A percentile compares a stretch with the other conserved stretches of the same genome.
These are phyloP conservation scores for Ustilago loliicola DNA, from an alignment of 1,284 basidiomycete species.

Conservation along the genomic window DNA sequence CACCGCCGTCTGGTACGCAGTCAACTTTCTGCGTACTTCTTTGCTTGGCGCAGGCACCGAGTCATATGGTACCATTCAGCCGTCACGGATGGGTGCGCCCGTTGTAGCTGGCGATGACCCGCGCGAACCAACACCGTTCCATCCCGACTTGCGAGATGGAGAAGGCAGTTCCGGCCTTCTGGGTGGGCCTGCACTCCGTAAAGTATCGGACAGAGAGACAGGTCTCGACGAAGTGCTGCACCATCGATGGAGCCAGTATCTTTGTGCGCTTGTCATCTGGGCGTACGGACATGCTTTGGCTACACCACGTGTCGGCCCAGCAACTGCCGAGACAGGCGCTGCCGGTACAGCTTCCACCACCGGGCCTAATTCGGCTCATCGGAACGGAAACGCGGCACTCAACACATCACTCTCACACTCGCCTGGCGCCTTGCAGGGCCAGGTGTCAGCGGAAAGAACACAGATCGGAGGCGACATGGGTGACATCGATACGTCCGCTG, in stretches of 20 bases:
- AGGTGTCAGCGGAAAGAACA: slow-evolving; percentile 31
- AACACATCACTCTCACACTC: slow-evolving; percentile 18
- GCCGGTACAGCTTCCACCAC: slow-evolving; percentile 14
- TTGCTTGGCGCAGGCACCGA: slow-evolving; percentile 41
- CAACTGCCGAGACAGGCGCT: slow-evolving; percentile 9
- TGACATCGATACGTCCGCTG: slow-evolving; percentile 2
- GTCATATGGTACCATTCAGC: slow-evolving; percentile 44
- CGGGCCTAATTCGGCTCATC: slow-evolving; percentile 24
- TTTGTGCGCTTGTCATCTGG: slow-evolving; percentile 58
- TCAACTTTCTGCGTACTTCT: slow-evolving; percentile 51
- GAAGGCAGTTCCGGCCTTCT: slow-evolving; percentile 11
- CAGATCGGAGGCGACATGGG: slow-evolving; percentile 22
- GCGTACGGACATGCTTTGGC: slow-evolving; percentile 56
- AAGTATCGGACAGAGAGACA: slow-evolving; percentile 29
- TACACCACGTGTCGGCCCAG: slow-evolving; percentile 23
- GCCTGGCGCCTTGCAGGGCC: slow-evolving; percentile 31
- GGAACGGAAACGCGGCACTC: slow-evolving; percentile 8
- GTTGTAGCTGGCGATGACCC: slow-evolving; percentile 18
- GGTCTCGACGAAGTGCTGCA: slow-evolving; percentile 57
- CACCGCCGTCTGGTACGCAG: slow-evolving; percentile 54
- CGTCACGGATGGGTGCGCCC: slow-evolving; percentile 18
- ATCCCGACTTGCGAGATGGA: slow-evolving; percentile 23
- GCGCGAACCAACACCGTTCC: slow-evolving; percentile 3
- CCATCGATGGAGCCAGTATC: slow-evolving; percentile 58
- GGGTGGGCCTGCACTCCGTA: slow-evolving; percentile 13